Evolutionary conservation across 805 yeast genomes (phyloP).

Genomic region (Cyberlindnera samutprakarnensis): DNA sequence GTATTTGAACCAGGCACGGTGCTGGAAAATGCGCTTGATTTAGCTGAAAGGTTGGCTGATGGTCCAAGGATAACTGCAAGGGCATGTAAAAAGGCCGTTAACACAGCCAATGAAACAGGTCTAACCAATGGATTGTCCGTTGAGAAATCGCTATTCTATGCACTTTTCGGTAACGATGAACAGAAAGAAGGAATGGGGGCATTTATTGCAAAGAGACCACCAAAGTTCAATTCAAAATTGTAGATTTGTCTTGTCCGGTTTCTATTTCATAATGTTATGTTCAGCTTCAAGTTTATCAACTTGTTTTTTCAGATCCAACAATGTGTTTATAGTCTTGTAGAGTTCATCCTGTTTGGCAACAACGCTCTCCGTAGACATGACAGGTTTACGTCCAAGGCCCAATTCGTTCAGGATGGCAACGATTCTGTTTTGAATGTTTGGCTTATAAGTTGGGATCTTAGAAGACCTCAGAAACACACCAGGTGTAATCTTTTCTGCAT

Average conservation of each 20-base stretch:
- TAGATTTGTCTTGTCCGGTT: conserved; percentile 1
- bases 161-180: conserved; percentile 37
- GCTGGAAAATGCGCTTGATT: conserved; percentile 34
- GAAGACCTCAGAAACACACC: conserved; percentile 82
- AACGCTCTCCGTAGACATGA: conserved; percentile 78
- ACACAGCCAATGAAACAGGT: conserved; percentile 29
- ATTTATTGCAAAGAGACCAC: conserved; percentile 37
- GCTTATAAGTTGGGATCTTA: conserved; percentile 71
- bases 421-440: conserved; percentile 61
- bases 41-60: conserved; percentile 35
- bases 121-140: conserved; percentile 32
- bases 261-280: conserved; percentile 34
- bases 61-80: conserved; percentile 36
- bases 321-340: conserved; percentile 56
- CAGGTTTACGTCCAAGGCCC: conserved; percentile 73
- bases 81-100: conserved; percentile 40
- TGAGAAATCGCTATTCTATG: conserved; percentile 39
- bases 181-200: conserved; percentile 46
- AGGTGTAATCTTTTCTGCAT: conserved; percentile 54
- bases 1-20: conserved; percentile 31
- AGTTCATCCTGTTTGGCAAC: conserved; percentile 72
- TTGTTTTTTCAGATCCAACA: conserved; percentile 80
- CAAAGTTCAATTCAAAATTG: conserved; percentile 22
- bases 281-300: conserved; percentile 85
- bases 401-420: conserved; percentile 63